phyloP scores from a whole-genome alignment of 1,284 basidiomycete genomes.

The Rhodotorula sp. region DNA sequence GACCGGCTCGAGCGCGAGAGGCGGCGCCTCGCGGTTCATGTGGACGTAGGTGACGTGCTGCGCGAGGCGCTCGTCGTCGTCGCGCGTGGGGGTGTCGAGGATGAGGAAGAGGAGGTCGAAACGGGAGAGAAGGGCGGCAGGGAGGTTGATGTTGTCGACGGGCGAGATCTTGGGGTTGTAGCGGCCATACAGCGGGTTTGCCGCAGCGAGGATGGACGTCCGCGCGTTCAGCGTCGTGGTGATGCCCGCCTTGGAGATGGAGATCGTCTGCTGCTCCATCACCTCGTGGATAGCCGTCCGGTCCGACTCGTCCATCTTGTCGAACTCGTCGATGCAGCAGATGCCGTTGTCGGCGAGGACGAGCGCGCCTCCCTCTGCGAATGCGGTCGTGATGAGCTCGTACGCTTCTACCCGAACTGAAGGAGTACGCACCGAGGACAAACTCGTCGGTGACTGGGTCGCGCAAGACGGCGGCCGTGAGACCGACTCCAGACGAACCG shows the following conservation, averaged over 20 bases:
- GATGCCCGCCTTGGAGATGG: constrained; percentile 98
- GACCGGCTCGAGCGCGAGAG: constrained; percentile 65
- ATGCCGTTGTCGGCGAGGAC: constrained; percentile 99
- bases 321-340: constrained; percentile 99
- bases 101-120: constrained; percentile 98
- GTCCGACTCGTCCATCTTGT: constrained; percentile 99
- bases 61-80: constrained; percentile 93
- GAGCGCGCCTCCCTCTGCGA: constrained; percentile 91
- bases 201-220: constrained; percentile 95
- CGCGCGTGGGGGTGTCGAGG: constrained; percentile 89
- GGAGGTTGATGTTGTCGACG: constrained; percentile 98
- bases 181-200: constrained; percentile 95
- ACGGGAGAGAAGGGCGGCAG: constrained; percentile 90
- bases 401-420: background rate
- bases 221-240: constrained; percentile 98
- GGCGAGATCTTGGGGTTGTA: constrained; percentile 98
- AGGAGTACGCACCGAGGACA: constrained; percentile 79
- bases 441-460: constrained; percentile 99
- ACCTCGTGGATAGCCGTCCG: constrained; percentile 99
- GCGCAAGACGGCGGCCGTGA: constrained; percentile 98
- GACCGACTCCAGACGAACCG: constrained; percentile 95
- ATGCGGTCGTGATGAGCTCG: constrained; percentile 1
- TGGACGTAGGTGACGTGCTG: constrained; percentile 98
- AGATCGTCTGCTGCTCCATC: constrained; percentile 80
- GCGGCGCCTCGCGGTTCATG: constrained; percentile 88